Evolutionary conservation across 768 basidiomycete species (phyloP), one percentile per base, ranked within the genome.

Genomic region (Gloeophyllum trabeum): DNA sequence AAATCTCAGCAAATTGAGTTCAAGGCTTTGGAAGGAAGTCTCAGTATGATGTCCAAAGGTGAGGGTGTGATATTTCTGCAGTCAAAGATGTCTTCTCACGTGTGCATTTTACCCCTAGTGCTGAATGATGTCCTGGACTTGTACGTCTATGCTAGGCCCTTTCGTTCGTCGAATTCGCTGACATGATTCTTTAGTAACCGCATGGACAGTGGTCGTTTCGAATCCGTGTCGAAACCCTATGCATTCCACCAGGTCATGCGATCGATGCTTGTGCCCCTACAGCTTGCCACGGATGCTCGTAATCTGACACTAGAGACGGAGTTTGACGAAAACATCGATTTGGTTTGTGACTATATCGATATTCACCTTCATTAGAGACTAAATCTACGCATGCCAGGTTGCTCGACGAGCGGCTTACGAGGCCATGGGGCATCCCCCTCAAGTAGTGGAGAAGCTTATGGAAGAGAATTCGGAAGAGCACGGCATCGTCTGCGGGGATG

Each of bases 11-110:
- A 84, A 47, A 78, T 93, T 43, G 91, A 96, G 64, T 91, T 92
- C 54, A 79, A 78, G 52, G 92, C 87, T 4, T 69, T 92, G 14
- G 77, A 79, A 51, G 84, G 84, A 2, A 84, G 81, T 52, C 61
- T 92, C 39, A 79, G 75, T 43, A 87, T 88, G 81, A 92, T 92
- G 91, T 78, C 79, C 26, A 86, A 88, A 69, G 83, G 82, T 73
- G 12, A 28, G 42, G 30, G 35, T 35, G 20, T 45, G 16, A 3
- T 23, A 13, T 39, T 26, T 16, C 36, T 18, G 24, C 12, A 19
- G 36, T 6, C 13, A 7, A 7, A 7, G 13, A 21, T 43, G 19
- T 20, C 24, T 20, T 43, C 40, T 32, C n/a, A n/a, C n/a, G n/a
- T n/a, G n/a, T n/a, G n/a, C n/a, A n/a, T n/a, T n/a, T n/a, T n/a